Percentiles rank a stretch among this genome's conserved stretches.
Conservation (phyloP, 2,329 filamentous ascomycete species). For the Ceratocystis ficicola region DNA sequence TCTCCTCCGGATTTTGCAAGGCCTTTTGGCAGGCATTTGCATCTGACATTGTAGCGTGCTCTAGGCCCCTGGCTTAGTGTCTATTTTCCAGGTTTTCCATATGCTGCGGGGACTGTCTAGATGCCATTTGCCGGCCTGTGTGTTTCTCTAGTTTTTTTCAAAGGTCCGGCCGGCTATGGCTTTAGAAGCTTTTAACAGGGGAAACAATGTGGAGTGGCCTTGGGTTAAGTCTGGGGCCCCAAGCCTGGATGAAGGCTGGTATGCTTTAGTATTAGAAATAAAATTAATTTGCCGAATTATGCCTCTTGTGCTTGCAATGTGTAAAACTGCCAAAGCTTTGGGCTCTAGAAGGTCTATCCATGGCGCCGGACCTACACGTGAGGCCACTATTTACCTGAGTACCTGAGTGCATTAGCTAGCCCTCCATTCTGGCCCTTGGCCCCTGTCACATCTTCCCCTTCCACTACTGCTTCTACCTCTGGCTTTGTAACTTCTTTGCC, state of each 20-base stretch:
- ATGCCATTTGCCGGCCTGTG: background rate
- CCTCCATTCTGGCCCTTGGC: too few species aligned
- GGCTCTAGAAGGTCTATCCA: too few species aligned
- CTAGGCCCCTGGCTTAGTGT: background rate
- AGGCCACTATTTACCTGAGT: too few species aligned
- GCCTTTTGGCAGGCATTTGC: background rate
- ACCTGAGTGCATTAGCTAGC: too few species aligned
- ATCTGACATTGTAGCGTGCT: background rate
- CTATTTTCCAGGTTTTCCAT: background rate
- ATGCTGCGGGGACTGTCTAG: background rate
- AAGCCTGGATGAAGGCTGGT: background rate
- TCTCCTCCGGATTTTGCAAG: background rate
- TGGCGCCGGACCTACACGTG: too few species aligned
- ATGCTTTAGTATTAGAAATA: too few species aligned
- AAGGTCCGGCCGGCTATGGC: background rate
- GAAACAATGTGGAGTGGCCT: background rate
- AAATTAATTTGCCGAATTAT: too few species aligned
- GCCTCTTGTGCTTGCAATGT: too few species aligned
- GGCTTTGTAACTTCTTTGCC: too few species aligned
- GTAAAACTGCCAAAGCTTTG: too few species aligned
- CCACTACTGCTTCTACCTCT: too few species aligned
- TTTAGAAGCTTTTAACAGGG: background rate
- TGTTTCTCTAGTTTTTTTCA: background rate
- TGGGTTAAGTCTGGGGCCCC: background rate
- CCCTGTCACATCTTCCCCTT: too few species aligned